Percentiles rank a stretch among this genome's conserved stretches.
phyloP scores from a whole-genome alignment of 371 early-diverging fungal species.

The Parasitella parasitica region DNA sequence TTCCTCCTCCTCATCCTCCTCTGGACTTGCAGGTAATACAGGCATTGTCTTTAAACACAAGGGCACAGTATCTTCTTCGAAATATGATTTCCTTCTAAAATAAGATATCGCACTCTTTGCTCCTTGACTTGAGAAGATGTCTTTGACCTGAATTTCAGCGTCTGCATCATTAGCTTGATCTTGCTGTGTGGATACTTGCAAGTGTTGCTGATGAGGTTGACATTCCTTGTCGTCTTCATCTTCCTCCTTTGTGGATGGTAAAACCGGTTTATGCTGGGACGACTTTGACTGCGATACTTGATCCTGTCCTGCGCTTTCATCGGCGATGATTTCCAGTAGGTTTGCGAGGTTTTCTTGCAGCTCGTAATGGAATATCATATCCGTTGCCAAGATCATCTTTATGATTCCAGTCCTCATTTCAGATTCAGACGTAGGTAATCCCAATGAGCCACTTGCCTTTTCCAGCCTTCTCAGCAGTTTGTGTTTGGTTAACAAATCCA shows the following conservation, averaged over 20 bases:
- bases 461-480: slow-evolving; percentile 52
- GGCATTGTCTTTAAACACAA: slow-evolving; percentile 14
- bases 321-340: slow-evolving; percentile 27
- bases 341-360: slow-evolving; percentile 67
- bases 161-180: no score
- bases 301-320: slow-evolving; percentile 9
- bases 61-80: slow-evolving; percentile 27
- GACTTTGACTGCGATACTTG: neutral
- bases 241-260: slow-evolving; percentile 27
- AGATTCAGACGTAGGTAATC: slow-evolving; percentile 44
- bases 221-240: slow-evolving; percentile 19
- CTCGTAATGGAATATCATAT: slow-evolving; percentile 88
- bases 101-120: slow-evolving; percentile 39
- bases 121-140: slow-evolving; percentile 40
- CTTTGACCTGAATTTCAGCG: slow-evolving; percentile 26
- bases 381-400: slow-evolving; percentile 79
- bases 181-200: neutral
- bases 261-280: slow-evolving; percentile 13
- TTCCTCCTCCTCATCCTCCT: slow-evolving; percentile 14
- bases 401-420: slow-evolving; percentile 54
- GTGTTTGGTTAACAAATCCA: slow-evolving; percentile 70
- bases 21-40: slow-evolving; percentile 20
- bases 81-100: slow-evolving; percentile 32
- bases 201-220: neutral
- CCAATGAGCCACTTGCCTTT: slow-evolving; percentile 27